Conservation (phyloP, 345 rosid species). For the Eucalyptus erythrocorys region DNA sequence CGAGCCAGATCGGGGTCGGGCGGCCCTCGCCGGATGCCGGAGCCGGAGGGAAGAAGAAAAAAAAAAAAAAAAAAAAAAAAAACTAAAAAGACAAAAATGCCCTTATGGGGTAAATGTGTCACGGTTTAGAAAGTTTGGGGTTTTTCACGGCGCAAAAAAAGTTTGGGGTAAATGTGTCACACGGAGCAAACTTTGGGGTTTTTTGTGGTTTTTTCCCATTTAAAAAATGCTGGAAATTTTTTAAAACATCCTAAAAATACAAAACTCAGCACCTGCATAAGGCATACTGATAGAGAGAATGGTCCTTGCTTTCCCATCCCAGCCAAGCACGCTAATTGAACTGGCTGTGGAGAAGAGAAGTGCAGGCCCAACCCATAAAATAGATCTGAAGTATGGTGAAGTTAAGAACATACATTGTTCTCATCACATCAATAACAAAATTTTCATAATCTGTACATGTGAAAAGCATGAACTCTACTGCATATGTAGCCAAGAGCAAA, state of each 20-base stretch:
- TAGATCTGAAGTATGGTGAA: slow-evolving; percentile 65
- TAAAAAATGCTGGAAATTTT: not conserved
- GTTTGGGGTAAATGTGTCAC: no score
- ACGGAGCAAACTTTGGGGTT: no score
- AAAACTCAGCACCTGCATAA: slow-evolving; percentile 47
- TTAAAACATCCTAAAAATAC: not conserved
- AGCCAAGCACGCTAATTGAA: slow-evolving; percentile 77
- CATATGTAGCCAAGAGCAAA: not conserved
- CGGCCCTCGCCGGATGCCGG: no score
- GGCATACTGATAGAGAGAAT: slow-evolving; percentile 85
- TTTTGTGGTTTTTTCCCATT: no score
- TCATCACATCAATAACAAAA: not conserved
- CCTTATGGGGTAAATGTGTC: no score
- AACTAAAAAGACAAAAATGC: no score
- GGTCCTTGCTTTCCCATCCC: slow-evolving; percentile 94
- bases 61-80: no score
- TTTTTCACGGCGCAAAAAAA: no score
- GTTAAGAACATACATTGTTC: slow-evolving; percentile 28
- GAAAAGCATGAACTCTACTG: not conserved
- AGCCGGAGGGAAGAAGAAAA: no score
- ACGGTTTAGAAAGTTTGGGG: no score
- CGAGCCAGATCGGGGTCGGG: no score
- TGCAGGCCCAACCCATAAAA: slow-evolving; percentile 97
- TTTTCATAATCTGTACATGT: not conserved
- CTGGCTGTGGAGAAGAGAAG: slow-evolving; percentile 91